Evolutionary conservation across 495 filamentous ascomycete genomes (phyloP), one percentile per base, ranked within the genome.

Genomic region (Penicillium coffeae): DNA sequence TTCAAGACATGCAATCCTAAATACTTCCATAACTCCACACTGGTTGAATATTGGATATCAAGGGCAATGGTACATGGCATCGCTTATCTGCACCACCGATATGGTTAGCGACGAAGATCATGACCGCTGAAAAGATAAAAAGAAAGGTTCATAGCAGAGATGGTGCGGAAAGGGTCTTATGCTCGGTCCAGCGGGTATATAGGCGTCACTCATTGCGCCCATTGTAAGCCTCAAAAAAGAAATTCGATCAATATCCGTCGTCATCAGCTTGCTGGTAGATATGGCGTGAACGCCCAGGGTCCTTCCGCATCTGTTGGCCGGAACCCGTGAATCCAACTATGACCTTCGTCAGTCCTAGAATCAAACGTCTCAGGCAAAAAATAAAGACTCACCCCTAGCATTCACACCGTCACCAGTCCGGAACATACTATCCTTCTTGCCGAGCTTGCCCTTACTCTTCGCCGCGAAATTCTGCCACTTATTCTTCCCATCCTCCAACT

Each of bases 351-450:
- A 46, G 34, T 15, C 5, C 53, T 16, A 42, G 49, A n/a, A 36
- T 12, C 1, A 22, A 10, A 36, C 8, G 25, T 18, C n/a, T 14
- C 13, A 21, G n/a, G 10, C 18, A 36, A 55, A 41, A 3, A 30
- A 32, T 21, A 4, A 47, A 21, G 47, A 52, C 69, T 48, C 72
- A 95, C 91, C 91, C 84, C 89, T 78, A 38, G 88, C 90, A 55
- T 89, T 80, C 10, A 92, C 75, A 37, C 88, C 86, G 20, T 94
- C 89, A 0, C 87, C 88, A 2, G 91, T 95, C 20, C 94, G 81
- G 59, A 98, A 98, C 93, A 96, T 96, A 71, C 88, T 94, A 13
- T 97, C 90, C 74, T 95, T 96, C 71, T 88, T 90, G 38, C 82
- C 86, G 33, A 82, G 72, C 61, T 89, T 90, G 15, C 87, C 85